Percentiles rank a stretch among this genome's conserved stretches.
Evolutionary conservation across 768 basidiomycete genomes (phyloP).

Genomic region (Xerocomus brunneocitrinus): DNA sequence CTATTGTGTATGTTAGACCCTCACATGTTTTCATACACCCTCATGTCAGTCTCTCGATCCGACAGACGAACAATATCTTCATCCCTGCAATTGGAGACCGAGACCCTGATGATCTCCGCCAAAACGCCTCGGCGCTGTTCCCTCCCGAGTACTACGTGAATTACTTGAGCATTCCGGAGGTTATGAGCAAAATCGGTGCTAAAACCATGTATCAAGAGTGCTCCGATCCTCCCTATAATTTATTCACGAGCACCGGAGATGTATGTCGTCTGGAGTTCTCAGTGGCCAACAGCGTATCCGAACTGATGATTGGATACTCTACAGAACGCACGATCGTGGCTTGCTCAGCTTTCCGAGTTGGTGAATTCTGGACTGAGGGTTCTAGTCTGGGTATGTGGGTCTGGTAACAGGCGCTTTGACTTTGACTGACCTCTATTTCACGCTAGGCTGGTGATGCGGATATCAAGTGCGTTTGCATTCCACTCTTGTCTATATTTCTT

Average conservation of each 20-base stretch:
- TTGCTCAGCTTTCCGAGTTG: conserved; percentile 35
- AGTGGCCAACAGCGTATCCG: not conserved
- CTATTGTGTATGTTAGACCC: conserved; percentile 47
- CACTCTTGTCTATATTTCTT: not conserved
- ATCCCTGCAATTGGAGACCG: conserved; percentile 47
- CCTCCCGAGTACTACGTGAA: conserved; percentile 54
- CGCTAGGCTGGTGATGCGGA: conserved; percentile 30
- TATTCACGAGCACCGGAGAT: conserved; percentile 56
- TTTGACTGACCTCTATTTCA: not conserved
- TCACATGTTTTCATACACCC: not conserved
- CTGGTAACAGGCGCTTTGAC: not conserved
- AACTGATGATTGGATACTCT: not conserved
- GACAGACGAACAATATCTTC: conserved; percentile 44
- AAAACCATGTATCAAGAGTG: conserved; percentile 47
- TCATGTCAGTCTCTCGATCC: not conserved
- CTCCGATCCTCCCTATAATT: conserved; percentile 36
- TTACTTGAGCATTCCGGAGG: conserved; percentile 36
- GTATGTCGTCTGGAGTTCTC: conserved; percentile 29
- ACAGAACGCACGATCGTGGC: conserved; percentile 35
- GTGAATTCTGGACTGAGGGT: conserved; percentile 36
- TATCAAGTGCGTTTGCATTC: conserved; percentile 18
- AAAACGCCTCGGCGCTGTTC: conserved; percentile 49
- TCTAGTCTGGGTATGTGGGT: conserved; percentile 36
- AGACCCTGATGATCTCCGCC: conserved; percentile 55
- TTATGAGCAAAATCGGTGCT: conserved; percentile 50